Conservation (phyloP, 495 filamentous ascomycete genomes). For the Podospora didyma region DNA sequence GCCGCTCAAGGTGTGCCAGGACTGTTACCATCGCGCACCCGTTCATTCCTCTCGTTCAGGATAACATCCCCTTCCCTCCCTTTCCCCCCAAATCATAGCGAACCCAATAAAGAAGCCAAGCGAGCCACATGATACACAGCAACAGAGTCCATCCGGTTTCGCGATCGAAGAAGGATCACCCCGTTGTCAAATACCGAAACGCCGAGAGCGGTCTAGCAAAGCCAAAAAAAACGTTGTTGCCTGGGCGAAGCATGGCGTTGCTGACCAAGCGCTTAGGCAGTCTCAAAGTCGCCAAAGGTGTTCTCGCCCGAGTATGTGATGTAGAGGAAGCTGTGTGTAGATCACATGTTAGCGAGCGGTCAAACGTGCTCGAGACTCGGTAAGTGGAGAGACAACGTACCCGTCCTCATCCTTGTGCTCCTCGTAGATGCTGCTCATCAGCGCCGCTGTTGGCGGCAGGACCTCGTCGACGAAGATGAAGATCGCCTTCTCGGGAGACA, state of each 20-base stretch:
- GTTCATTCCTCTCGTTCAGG: not conserved
- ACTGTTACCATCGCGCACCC: not conserved
- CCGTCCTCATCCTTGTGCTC: conserved; percentile 88
- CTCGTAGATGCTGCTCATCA: conserved; percentile 99
- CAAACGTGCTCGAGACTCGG: not conserved
- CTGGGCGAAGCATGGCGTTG: not conserved
- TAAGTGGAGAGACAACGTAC: conserved; percentile 32
- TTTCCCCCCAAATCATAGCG: too few species aligned
- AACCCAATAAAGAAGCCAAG: not conserved
- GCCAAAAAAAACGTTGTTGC: not conserved
- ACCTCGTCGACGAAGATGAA: conserved; percentile 99
- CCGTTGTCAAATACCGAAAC: conserved; percentile 5
- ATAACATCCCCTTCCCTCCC: not conserved
- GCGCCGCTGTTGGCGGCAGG: conserved; percentile 89
- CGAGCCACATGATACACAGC: conserved; percentile 12
- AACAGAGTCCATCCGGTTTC: conserved; percentile 10
- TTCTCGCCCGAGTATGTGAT: conserved; percentile 98
- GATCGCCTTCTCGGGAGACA: conserved; percentile 99
- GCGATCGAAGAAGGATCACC: conserved; percentile 5
- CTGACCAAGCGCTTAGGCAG: conserved; percentile 15
- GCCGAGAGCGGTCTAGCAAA: conserved; percentile 14
- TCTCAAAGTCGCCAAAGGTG: conserved; percentile 72
- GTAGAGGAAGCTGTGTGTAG: conserved; percentile 40
- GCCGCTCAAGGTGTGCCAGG: not conserved
- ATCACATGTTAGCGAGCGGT: conserved; percentile 10